phyloP scores from a whole-genome alignment of 2,329 filamentous ascomycete species.

The Fusarium acutatum region DNA sequence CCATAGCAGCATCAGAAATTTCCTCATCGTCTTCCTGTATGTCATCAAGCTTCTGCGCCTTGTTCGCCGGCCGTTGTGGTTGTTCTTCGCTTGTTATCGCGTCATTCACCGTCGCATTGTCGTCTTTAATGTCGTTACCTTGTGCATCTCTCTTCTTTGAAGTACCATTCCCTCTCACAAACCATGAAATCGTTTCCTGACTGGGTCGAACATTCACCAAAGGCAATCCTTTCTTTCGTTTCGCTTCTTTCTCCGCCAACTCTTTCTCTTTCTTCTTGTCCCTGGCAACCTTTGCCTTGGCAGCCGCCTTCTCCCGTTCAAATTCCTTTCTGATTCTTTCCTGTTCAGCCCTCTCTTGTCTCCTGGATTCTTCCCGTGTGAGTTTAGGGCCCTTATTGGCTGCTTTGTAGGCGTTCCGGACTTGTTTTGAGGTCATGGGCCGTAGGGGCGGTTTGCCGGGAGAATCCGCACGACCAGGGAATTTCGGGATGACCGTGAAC shows the following conservation, averaged over 20 bases:
- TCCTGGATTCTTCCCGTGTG: conserved; percentile 51
- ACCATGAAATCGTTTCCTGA: conserved; percentile 65
- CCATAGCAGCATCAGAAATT: neutral
- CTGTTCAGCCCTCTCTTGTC: conserved; percentile 58
- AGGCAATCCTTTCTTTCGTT: conserved; percentile 61
- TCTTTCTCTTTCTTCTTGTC: conserved; percentile 67
- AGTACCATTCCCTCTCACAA: conserved; percentile 52
- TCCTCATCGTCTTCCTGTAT: conserved; percentile 27
- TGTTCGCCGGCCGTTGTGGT: neutral
- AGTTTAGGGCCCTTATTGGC: conserved; percentile 48
- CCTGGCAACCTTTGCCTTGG: conserved; percentile 58
- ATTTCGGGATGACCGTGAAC: conserved; percentile 54
- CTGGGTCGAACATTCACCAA: conserved; percentile 64
- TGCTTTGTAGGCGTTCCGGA: conserved; percentile 50
- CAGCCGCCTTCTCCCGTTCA: conserved; percentile 58
- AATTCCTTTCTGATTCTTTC: conserved; percentile 63
- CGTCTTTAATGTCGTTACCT: conserved; percentile 26
- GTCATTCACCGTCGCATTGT: neutral
- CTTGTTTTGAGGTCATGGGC: conserved; percentile 55
- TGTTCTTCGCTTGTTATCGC: neutral
- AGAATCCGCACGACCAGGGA: conserved; percentile 34
- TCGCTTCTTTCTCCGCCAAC: conserved; percentile 57
- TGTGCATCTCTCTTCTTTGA: conserved; percentile 43
- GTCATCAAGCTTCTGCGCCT: conserved; percentile 7
- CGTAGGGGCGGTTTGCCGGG: conserved; percentile 32